A percentile compares a stretch with the other conserved stretches of the same genome.
Conservation (phyloP, 257 asterid species). For the Gynochthodes officinalis region DNA sequence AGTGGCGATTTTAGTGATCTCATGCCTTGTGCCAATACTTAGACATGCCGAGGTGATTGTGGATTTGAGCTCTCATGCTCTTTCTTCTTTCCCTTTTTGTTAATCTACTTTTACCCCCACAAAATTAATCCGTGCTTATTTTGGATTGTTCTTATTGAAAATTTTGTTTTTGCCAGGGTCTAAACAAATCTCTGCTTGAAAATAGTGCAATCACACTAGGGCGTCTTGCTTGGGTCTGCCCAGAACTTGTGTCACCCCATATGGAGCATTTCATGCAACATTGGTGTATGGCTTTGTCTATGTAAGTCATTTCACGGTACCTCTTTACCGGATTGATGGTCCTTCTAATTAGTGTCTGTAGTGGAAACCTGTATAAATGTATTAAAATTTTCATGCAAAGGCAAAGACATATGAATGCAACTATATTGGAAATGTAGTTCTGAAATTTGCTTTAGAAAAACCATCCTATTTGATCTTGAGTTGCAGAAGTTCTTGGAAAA, state of each 20-base stretch:
- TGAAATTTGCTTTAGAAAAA: constrained; percentile 1
- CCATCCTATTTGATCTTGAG: not conserved
- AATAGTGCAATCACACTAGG: constrained; percentile 94
- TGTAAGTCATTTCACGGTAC: constrained; percentile 47
- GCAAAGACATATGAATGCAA: not conserved
- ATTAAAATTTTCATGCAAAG: not conserved
- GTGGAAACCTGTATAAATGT: not conserved
- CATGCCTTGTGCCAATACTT: constrained; percentile 83
- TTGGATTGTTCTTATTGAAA: constrained; percentile 24
- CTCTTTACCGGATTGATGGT: not conserved
- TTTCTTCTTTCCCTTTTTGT: too few species aligned
- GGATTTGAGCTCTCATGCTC: too few species aligned
- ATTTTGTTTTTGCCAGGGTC: constrained; percentile 45
- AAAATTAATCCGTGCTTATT: not conserved
- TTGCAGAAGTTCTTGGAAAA: too few species aligned
- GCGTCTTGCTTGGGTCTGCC: constrained; percentile 90
- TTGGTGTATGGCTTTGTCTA: constrained; percentile 88
- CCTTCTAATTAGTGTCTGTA: not conserved
- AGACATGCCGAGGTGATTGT: constrained; percentile 81
- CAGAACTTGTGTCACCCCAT: constrained; percentile 89
- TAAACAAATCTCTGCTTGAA: constrained; percentile 88
- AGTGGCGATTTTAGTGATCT: constrained; percentile 61
- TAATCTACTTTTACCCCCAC: too few species aligned
- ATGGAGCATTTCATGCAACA: constrained; percentile 97
- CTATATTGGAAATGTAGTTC: not conserved